These are phyloP conservation scores for Sporothrix phasma DNA, from an alignment of 2,329 filamentous ascomycete species.

Conservation along the genomic window DNA sequence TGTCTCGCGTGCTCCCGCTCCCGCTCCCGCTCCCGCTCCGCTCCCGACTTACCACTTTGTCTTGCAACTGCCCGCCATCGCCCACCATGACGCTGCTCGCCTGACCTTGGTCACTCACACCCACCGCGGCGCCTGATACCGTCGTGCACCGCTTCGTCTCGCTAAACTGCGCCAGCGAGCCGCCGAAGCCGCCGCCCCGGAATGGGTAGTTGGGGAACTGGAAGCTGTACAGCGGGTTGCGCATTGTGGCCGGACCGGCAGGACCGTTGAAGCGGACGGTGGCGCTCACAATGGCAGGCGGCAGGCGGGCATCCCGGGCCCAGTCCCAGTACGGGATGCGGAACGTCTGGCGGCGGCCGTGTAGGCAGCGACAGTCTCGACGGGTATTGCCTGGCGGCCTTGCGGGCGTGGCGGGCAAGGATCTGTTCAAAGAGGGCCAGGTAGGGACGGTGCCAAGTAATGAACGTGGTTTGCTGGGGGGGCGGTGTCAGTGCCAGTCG, in stretches of 20 bases:
- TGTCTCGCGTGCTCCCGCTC: background rate
- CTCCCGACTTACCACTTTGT: conserved; percentile 19
- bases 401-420: conserved; percentile 36
- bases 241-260: conserved; percentile 22
- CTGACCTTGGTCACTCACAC: conserved; percentile 28
- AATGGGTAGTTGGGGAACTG: conserved; percentile 36
- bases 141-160: conserved; percentile 33
- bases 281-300: conserved; percentile 28
- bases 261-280: conserved; percentile 22
- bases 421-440: conserved; percentile 47
- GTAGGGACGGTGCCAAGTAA: conserved; percentile 48
- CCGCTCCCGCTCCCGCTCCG: background rate
- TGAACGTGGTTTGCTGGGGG: conserved; percentile 38
- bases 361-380: conserved; percentile 29
- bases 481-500: background rate
- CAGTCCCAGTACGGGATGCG: conserved; percentile 48
- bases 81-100: conserved; percentile 19
- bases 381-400: conserved; percentile 37
- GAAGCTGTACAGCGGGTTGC: conserved; percentile 45
- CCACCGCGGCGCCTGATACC: conserved; percentile 28
- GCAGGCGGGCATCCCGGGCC: conserved; percentile 35
- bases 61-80: conserved; percentile 23
- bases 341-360: conserved; percentile 36
- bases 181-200: conserved; percentile 24
- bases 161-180: conserved; percentile 23